Evolutionary conservation across 805 yeast genomes (phyloP).

Genomic region (Metschnikowia henanensis): DNA sequence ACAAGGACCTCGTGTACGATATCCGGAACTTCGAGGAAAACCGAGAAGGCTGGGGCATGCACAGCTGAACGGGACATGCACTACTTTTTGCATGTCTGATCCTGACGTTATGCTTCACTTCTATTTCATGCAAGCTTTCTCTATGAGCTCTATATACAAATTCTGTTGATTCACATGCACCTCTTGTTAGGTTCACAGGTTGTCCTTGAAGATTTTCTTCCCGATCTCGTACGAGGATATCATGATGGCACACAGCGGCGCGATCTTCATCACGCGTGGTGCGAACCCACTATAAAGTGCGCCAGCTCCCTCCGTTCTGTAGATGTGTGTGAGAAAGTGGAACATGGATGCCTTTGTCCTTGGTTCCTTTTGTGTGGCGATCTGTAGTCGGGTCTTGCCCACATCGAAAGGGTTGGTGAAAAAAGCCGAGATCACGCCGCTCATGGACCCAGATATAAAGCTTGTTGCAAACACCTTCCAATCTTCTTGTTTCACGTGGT

Average conservation of each 20-base stretch:
- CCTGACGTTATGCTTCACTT: not conserved
- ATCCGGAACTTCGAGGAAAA: constrained; percentile 15
- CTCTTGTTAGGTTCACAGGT: too few relatives aligned
- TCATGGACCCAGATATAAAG: constrained; percentile 77
- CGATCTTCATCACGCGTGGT: constrained; percentile 87
- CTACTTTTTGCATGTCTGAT: not conserved
- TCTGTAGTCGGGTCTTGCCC: constrained; percentile 89
- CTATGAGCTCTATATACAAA: not conserved
- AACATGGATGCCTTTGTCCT: constrained; percentile 57
- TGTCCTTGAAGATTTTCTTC: constrained; percentile 50
- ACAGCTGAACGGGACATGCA: not conserved
- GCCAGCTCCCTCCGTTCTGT: constrained; percentile 68
- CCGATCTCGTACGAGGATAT: constrained; percentile 92
- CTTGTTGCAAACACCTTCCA: constrained; percentile 57
- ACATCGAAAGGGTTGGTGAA: constrained; percentile 96
- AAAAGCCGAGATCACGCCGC: constrained; percentile 85
- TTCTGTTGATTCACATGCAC: constrained; percentile 3
- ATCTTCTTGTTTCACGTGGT: constrained; percentile 22
- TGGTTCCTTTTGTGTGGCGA: constrained; percentile 38
- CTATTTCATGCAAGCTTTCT: not conserved
- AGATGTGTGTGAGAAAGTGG: constrained; percentile 60
- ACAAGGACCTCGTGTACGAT: constrained; percentile 10
- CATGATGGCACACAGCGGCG: constrained; percentile 99
- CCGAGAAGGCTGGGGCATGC: constrained; percentile 18
- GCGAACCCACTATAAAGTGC: constrained; percentile 86